Percentiles rank a stretch among this genome's conserved stretches.
These are phyloP conservation scores for Pisolithus marmoratus DNA, from an alignment of 768 basidiomycete species.

Conservation along the genomic window DNA sequence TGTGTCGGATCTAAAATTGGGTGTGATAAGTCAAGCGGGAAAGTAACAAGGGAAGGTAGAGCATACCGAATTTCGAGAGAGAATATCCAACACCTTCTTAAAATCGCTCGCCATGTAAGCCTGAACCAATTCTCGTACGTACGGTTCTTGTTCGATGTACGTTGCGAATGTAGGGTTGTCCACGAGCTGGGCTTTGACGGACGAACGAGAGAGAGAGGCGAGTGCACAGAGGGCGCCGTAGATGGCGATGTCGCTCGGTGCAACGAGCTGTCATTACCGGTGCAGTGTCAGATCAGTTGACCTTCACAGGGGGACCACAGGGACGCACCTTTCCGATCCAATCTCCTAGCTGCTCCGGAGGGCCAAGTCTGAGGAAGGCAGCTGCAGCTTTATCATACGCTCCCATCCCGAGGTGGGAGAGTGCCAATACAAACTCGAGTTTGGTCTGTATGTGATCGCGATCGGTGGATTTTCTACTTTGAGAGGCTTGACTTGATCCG, in stretches of 20 bases:
- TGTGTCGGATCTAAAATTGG: constrained; percentile 61
- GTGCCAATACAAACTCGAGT: constrained; percentile 74
- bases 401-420: constrained; percentile 66
- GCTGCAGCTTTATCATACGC: constrained; percentile 79
- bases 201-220: constrained; percentile 63
- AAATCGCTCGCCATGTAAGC: constrained; percentile 86
- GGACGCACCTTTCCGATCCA: constrained; percentile 66
- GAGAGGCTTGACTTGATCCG: constrained; percentile 3
- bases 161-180: constrained; percentile 66
- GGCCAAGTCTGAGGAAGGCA: constrained; percentile 63
- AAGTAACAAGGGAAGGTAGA: not conserved
- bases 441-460: constrained; percentile 69
- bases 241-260: constrained; percentile 80
- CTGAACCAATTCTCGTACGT: constrained; percentile 79
- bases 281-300: not conserved
- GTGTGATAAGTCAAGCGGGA: not conserved
- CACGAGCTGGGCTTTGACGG: constrained; percentile 62
- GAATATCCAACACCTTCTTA: constrained; percentile 70
- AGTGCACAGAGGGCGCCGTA: constrained; percentile 83
- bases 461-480: constrained; percentile 44
- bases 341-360: constrained; percentile 60
- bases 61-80: constrained; percentile 66
- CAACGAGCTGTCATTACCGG: constrained; percentile 48
- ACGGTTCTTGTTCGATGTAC: constrained; percentile 83
- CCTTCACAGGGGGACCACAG: not conserved